These are phyloP conservation scores for Claviceps maximensis DNA, from an alignment of 2,329 filamentous ascomycete species.

Conservation along the genomic window DNA sequence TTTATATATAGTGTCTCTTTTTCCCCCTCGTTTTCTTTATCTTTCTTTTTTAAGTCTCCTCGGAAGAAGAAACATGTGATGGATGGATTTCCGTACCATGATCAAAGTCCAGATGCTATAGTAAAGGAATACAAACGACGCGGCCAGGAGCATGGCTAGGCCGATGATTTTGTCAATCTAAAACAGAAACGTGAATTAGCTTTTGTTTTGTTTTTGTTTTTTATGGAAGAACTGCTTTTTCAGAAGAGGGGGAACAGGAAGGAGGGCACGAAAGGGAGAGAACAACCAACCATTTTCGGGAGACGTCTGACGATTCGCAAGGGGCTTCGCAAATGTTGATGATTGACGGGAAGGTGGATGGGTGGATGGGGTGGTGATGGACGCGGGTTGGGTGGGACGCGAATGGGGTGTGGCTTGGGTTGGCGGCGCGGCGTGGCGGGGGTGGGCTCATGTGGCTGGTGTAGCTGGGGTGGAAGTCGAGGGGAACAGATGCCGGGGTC, in stretches of 20 bases:
- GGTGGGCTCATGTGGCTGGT: background rate
- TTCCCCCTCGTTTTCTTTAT: background rate
- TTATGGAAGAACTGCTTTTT: too few species aligned
- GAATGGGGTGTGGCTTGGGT: background rate
- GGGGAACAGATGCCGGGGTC: too few species aligned
- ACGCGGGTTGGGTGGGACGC: background rate
- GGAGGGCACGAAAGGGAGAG: too few species aligned
- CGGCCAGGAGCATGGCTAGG: constrained; percentile 55
- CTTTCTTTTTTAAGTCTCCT: too few species aligned
- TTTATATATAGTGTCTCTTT: background rate
- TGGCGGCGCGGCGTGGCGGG: background rate
- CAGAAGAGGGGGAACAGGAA: too few species aligned
- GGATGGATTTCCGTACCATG: constrained; percentile 53
- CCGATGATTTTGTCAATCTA: constrained; percentile 80
- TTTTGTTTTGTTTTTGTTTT: too few species aligned
- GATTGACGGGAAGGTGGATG: background rate
- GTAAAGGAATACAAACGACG: constrained; percentile 58
- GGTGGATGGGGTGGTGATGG: background rate
- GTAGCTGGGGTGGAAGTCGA: too few species aligned
- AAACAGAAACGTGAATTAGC: background rate
- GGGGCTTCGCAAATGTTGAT: background rate
- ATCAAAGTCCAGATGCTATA: constrained; percentile 96
- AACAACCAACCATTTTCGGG: background rate
- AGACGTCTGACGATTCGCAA: background rate
- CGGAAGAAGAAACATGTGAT: too few species aligned